Conservation (phyloP, 75 land plant genomes). For the Gnetum montanum region DNA sequence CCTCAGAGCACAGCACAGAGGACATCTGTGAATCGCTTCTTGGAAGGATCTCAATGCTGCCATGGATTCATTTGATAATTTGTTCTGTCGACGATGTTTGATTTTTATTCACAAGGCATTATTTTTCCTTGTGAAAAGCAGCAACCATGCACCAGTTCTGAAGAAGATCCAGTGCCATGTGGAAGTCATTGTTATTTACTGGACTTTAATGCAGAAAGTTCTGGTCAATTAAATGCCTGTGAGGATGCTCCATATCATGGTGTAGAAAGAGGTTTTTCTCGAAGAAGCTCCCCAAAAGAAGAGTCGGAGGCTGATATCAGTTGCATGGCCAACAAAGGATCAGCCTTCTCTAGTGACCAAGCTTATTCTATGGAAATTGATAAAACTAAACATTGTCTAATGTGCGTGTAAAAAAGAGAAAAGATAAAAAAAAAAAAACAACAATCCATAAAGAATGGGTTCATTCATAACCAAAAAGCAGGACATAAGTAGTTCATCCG, state of each 20-base stretch:
- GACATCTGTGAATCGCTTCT: constrained; percentile 15
- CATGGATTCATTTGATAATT: constrained; percentile 94
- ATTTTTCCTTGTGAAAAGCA: constrained; percentile 78
- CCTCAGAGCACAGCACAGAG: constrained; percentile 5
- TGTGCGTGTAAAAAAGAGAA: too few relatives aligned
- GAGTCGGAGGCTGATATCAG: background rate
- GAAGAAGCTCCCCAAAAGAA: constrained; percentile 2
- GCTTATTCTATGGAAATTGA: too few relatives aligned
- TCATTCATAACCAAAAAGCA: too few relatives aligned
- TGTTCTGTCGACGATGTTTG: constrained; percentile 97
- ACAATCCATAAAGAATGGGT: too few relatives aligned
- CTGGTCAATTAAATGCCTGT: background rate
- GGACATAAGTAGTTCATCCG: too few relatives aligned
- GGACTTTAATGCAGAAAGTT: constrained; percentile 24
- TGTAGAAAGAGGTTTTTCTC: background rate
- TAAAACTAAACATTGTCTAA: too few relatives aligned
- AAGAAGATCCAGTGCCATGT: constrained; percentile 57
- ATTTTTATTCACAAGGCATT: constrained; percentile 61
- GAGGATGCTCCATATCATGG: background rate
- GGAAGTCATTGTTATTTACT: constrained; percentile 56
- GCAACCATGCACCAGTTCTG: constrained; percentile 28
- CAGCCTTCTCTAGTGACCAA: too few relatives aligned
- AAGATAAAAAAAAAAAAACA: too few relatives aligned
- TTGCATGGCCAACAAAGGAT: background rate
- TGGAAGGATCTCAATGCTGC: constrained; percentile 75